Percentiles rank a stretch among this genome's conserved stretches.
These are phyloP conservation scores for Cladosporium sp. DNA, from an alignment of 2,329 filamentous ascomycete species.

Conservation along the genomic window DNA sequence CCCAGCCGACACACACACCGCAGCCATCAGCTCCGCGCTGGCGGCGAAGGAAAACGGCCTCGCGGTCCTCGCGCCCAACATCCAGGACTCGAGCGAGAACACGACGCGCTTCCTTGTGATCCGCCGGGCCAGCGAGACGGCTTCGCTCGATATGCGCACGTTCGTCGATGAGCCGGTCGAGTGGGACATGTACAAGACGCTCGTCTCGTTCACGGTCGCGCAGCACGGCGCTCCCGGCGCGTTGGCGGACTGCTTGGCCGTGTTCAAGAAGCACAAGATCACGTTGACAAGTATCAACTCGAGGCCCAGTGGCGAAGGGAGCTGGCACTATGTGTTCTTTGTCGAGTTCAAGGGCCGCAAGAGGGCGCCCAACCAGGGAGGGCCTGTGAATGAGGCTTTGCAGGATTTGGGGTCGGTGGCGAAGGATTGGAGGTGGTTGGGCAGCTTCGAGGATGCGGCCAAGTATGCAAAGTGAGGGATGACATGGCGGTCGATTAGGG, in stretches of 20 bases:
- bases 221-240: slow-evolving; percentile 73
- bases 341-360: slow-evolving; percentile 77
- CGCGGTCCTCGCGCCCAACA: slow-evolving; percentile 65
- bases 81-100: slow-evolving; percentile 75
- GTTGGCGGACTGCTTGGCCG: slow-evolving; percentile 74
- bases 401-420: slow-evolving; percentile 58
- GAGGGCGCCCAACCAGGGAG: slow-evolving; percentile 48
- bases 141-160: slow-evolving; percentile 7
- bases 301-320: slow-evolving; percentile 69
- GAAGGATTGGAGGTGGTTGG: slow-evolving; percentile 61
- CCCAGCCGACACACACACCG: slow-evolving; percentile 56
- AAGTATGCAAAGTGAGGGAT: not conserved
- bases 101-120: slow-evolving; percentile 78
- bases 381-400: slow-evolving; percentile 62
- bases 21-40: slow-evolving; percentile 75
- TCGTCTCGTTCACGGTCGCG: slow-evolving; percentile 80
- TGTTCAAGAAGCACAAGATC: slow-evolving; percentile 70
- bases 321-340: slow-evolving; percentile 94
- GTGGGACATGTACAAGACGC: slow-evolving; percentile 58
- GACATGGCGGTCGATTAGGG: not conserved
- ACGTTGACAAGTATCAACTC: slow-evolving; percentile 92
- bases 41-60: slow-evolving; percentile 70
- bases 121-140: slow-evolving; percentile 30
- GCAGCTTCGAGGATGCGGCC: slow-evolving; percentile 33
- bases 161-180: slow-evolving; percentile 17